Percentiles rank a stretch among this genome's conserved stretches.
Conservation (phyloP, 805 yeast genomes). For the Pichia gijzeniarum region DNA sequence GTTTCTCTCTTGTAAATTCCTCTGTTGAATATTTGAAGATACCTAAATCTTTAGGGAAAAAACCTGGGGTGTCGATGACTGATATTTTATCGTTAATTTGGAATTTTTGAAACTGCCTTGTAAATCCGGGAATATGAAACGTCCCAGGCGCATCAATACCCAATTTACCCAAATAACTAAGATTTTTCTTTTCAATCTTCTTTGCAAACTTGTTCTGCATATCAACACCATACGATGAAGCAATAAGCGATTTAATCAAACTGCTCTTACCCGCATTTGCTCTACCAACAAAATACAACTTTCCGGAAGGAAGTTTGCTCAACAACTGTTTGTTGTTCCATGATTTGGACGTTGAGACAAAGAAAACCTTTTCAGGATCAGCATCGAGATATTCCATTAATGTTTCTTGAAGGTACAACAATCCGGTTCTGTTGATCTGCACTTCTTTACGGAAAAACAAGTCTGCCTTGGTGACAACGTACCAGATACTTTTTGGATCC, state of each 20-base stretch:
- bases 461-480: conserved; percentile 37
- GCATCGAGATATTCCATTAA: conserved; percentile 27
- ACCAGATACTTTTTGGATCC: conserved; percentile 32
- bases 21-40: conserved; percentile 26
- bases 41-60: conserved; percentile 25
- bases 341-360: conserved; percentile 44
- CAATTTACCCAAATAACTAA: conserved; percentile 18
- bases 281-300: conserved; percentile 53
- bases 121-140: conserved; percentile 62
- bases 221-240: conserved; percentile 7
- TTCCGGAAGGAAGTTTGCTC: conserved; percentile 30
- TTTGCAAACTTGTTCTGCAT: conserved; percentile 13
- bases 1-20: conserved; percentile 9
- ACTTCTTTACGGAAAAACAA: conserved; percentile 27
- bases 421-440: conserved; percentile 21
- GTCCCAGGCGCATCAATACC: conserved; percentile 34
- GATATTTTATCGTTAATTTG: conserved; percentile 9
- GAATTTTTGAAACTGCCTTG: conserved; percentile 45
- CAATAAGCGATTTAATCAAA: conserved; percentile 41
- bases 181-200: conserved; percentile 19
- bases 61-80: conserved; percentile 45
- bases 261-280: conserved; percentile 70
- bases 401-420: conserved; percentile 29
- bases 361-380: conserved; percentile 32
- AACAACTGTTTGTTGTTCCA: conserved; percentile 46